Percentiles rank a stretch among this genome's conserved stretches.
These are phyloP conservation scores for Barbatosphaeria neglecta DNA, from an alignment of 495 filamentous ascomycete species.

Conservation along the genomic window DNA sequence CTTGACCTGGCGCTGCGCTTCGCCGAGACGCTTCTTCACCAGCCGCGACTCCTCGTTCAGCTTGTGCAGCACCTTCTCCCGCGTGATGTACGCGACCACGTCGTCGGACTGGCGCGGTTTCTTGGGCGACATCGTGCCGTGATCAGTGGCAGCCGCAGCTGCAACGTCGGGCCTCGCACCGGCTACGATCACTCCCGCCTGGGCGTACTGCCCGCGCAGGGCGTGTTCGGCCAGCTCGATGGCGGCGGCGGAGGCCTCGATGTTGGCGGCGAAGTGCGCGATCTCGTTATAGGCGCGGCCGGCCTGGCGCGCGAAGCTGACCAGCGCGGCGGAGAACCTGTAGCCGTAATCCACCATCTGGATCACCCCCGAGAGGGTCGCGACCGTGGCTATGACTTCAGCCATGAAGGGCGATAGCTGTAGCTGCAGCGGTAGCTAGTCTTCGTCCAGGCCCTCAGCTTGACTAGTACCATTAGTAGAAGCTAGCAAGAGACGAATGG, in stretches of 20 bases:
- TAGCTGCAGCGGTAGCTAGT: too few relatives aligned
- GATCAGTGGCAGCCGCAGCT: background rate
- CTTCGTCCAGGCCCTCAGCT: too few relatives aligned
- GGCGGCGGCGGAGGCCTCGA: background rate
- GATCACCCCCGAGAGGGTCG: background rate
- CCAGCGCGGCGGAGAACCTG: background rate
- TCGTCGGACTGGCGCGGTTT: too few relatives aligned
- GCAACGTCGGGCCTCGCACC: too few relatives aligned
- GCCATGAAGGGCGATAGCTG: too few relatives aligned
- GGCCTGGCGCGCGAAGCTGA: background rate
- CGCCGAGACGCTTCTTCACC: background rate
- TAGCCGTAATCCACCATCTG: background rate
- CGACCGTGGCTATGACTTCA: background rate
- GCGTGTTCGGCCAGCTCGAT: background rate
- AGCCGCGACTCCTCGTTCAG: background rate
- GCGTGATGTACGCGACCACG: background rate
- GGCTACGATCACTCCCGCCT: background rate
- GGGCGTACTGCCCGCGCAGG: background rate
- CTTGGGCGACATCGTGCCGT: too few relatives aligned
- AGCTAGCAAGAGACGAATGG: too few relatives aligned
- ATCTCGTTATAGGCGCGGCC: background rate
- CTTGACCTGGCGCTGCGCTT: background rate
- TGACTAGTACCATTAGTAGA: too few relatives aligned
- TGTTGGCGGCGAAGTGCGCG: background rate
- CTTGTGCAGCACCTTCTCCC: background rate